phyloP scores from a whole-genome alignment of 257 asterid genomes.

The Solanum tarapatanum region DNA sequence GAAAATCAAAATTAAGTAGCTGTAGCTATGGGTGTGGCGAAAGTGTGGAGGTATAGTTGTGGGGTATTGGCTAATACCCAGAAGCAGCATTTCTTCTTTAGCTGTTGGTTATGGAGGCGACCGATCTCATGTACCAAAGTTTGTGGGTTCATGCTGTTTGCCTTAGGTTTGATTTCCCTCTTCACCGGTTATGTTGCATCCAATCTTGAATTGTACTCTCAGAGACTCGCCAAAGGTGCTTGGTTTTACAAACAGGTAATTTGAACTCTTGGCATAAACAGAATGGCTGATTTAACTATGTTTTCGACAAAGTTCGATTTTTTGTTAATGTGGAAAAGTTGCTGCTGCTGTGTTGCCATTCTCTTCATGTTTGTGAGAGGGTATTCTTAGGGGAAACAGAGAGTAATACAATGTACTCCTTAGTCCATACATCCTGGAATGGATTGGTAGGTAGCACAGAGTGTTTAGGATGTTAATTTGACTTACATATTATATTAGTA shows the following conservation, averaged over 20 bases:
- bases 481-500: not conserved
- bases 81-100: not conserved
- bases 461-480: not conserved
- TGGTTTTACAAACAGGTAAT: constrained; percentile 48
- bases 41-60: constrained; percentile 31
- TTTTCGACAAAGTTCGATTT: not conserved
- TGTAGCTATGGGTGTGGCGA: constrained; percentile 61
- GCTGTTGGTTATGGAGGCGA: constrained; percentile 22
- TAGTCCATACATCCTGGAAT: not conserved
- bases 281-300: not conserved
- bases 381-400: not conserved
- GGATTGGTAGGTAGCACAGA: not conserved
- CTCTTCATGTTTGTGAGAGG: not conserved
- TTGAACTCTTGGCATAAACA: not conserved
- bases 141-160: constrained; percentile 73
- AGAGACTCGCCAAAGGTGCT: constrained; percentile 11
- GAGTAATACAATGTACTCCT: not conserved
- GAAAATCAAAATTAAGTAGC: not conserved
- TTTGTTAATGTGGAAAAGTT: not conserved
- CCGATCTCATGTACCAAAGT: constrained; percentile 70
- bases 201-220: constrained; percentile 92
- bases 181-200: constrained; percentile 94
- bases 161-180: constrained; percentile 76
- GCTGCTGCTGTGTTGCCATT: not conserved
- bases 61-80: constrained; percentile 23